phyloP scores from a whole-genome alignment of 2,329 filamentous ascomycete species.

The Hypoxylon sp. region DNA sequence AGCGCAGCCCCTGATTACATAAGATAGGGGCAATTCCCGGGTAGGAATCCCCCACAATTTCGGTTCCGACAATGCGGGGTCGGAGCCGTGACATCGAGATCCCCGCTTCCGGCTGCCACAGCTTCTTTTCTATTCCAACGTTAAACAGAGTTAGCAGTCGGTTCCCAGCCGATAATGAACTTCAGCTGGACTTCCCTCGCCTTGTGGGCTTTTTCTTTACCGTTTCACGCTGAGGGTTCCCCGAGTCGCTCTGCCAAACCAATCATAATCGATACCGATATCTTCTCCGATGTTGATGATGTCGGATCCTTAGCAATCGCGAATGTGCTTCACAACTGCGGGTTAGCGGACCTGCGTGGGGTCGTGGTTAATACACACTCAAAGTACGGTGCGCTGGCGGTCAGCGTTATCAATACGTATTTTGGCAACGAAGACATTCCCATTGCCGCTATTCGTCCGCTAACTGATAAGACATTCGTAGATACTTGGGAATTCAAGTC shows the following conservation, averaged over 20 bases:
- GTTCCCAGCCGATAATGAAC: conserved; percentile 5
- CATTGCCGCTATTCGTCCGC: conserved; percentile 51
- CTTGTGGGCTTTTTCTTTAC: conserved; percentile 1
- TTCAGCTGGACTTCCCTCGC: background rate
- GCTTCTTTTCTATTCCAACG: too few species aligned
- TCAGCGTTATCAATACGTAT: conserved; percentile 52
- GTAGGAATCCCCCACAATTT: too few species aligned
- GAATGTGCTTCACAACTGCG: conserved; percentile 32
- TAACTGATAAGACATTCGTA: conserved; percentile 55
- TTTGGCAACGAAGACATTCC: conserved; percentile 50
- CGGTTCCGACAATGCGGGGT: too few species aligned
- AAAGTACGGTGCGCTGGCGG: conserved; percentile 42
- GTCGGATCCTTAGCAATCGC: conserved; percentile 30
- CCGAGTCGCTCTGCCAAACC: conserved; percentile 13
- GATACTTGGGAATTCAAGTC: conserved; percentile 49
- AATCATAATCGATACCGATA: conserved; percentile 34
- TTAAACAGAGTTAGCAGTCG: too few species aligned
- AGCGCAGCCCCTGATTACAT: too few species aligned
- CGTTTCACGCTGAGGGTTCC: background rate
- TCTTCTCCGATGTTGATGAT: conserved; percentile 36
- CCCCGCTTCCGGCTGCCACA: too few species aligned
- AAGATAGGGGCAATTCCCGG: too few species aligned
- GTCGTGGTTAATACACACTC: conserved; percentile 31
- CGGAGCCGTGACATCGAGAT: too few species aligned
- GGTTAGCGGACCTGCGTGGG: conserved; percentile 26